Evolutionary conservation across 305 asterid genomes (phyloP).

Genomic region (Petunia hybrid): DNA sequence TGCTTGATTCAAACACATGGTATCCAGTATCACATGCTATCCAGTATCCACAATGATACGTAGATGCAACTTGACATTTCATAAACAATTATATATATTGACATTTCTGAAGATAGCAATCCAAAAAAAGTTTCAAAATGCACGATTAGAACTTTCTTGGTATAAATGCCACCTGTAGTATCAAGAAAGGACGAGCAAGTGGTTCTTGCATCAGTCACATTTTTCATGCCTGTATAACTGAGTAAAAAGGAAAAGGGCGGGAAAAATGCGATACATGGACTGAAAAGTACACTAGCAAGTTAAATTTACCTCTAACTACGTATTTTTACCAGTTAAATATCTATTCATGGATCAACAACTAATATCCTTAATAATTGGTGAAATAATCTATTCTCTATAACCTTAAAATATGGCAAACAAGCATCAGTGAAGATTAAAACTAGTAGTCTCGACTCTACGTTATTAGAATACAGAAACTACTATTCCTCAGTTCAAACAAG

Average conservation of each 20-base stretch:
- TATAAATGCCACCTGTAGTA: not conserved
- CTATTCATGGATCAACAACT: not conserved
- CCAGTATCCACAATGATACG: too few species aligned
- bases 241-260: not conserved
- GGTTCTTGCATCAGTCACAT: not conserved
- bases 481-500: too few species aligned
- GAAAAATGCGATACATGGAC: not conserved
- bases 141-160: not conserved
- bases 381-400: not conserved
- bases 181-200: not conserved
- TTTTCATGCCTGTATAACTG: not conserved
- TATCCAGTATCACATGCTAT: too few species aligned
- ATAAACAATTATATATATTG: too few species aligned
- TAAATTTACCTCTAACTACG: not conserved
- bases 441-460: slow-evolving; percentile 3
- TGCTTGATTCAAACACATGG: too few species aligned
- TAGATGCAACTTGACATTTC: too few species aligned
- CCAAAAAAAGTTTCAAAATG: too few species aligned
- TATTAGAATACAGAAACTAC: too few species aligned
- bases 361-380: not conserved
- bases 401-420: not conserved
- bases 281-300: not conserved
- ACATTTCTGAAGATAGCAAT: too few species aligned
- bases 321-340: not conserved
- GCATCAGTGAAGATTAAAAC: not conserved